Evolutionary conservation across 108 stramenopile species (phyloP).

Genomic region (Discostella stelligeroides): DNA sequence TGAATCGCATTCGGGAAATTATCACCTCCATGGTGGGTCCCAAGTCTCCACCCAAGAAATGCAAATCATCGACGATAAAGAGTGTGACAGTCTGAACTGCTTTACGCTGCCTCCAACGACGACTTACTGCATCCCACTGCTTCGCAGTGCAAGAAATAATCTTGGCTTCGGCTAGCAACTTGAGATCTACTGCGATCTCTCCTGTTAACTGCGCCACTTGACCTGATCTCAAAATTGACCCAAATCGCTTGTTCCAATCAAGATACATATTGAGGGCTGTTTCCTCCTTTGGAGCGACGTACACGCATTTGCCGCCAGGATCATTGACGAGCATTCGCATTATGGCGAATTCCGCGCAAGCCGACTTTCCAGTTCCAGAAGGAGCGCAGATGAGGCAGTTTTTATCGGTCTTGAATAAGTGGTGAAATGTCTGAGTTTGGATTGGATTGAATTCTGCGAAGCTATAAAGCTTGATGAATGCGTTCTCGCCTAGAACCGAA

Average conservation of each 20-base stretch:
- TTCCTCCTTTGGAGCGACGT: conserved; percentile 92
- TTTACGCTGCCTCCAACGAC: conserved; percentile 96
- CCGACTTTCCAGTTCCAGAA: conserved; percentile 90
- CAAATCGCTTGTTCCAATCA: conserved; percentile 83
- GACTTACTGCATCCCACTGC: conserved; percentile 92
- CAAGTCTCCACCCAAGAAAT: conserved; percentile 90
- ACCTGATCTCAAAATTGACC: conserved; percentile 64
- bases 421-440: conserved; percentile 97
- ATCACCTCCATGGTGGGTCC: conserved; percentile 95
- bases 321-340: conserved; percentile 85
- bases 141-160: conserved; percentile 88
- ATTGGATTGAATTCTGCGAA: conserved; percentile 95
- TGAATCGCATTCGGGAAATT: conserved; percentile 95
- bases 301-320: conserved; percentile 87
- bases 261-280: conserved; percentile 66
- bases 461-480: conserved; percentile 70
- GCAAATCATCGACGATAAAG: conserved; percentile 95
- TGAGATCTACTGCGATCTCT: conserved; percentile 89
- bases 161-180: conserved; percentile 66
- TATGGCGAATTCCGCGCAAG: conserved; percentile 95
- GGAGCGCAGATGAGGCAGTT: conserved; percentile 96
- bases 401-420: conserved; percentile 90
- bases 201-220: conserved; percentile 87
- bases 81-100: conserved; percentile 89
- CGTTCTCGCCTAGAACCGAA: conserved; percentile 76